These are phyloP conservation scores for Amphicarpaea edgeworthii DNA, from an alignment of 306 rosid genomes.

Conservation along the genomic window DNA sequence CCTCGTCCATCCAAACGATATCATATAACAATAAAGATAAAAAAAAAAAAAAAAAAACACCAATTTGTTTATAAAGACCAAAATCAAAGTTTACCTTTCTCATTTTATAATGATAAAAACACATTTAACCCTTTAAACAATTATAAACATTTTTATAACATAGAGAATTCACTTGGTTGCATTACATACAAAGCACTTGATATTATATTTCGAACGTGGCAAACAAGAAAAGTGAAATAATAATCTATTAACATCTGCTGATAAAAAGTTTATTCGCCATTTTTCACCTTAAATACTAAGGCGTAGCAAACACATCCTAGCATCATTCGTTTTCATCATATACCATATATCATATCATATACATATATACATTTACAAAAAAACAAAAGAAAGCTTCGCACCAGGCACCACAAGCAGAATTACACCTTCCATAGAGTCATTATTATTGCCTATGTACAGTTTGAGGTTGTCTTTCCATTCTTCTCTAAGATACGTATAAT, in stretches of 20 bases:
- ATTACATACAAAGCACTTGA: neutral
- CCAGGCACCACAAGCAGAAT: conserved; percentile 44
- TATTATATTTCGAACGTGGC: conserved; percentile 17
- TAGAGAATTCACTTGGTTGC: neutral
- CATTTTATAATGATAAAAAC: neutral
- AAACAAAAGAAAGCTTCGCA: conserved; percentile 47
- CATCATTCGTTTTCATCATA: conserved; percentile 17
- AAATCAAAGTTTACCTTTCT: neutral
- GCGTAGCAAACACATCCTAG: neutral
- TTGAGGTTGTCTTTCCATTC: conserved; percentile 29
- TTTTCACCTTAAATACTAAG: conserved; percentile 11
- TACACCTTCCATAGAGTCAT: conserved; percentile 41
- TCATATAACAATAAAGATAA: neutral
- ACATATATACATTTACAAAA: neutral
- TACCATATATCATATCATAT: no score
- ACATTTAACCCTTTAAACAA: neutral
- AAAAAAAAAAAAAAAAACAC: neutral
- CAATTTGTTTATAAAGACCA: neutral
- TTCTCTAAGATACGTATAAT: conserved; percentile 1
- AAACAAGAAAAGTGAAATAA: neutral
- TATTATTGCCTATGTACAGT: conserved; percentile 43
- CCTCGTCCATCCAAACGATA: no score
- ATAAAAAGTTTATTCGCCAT: neutral
- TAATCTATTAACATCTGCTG: neutral
- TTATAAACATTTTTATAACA: neutral